phyloP scores from a whole-genome alignment of 108 stramenopile genomes.

The Fragilariopsis cylindrus region DNA sequence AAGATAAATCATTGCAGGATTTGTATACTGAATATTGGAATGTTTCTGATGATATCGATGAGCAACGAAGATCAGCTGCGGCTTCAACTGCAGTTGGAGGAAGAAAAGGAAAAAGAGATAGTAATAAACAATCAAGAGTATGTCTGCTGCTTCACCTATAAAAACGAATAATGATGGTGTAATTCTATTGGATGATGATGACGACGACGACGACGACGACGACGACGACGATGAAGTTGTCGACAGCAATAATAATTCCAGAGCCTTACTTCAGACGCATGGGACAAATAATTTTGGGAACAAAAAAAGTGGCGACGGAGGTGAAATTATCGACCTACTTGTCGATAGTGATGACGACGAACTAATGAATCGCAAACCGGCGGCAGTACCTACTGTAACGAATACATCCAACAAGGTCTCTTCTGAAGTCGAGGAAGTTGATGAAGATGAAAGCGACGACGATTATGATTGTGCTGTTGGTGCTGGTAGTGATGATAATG shows the following conservation, averaged over 20 bases:
- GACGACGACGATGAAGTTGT: not conserved
- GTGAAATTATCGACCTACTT: not conserved
- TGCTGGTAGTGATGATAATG: no score
- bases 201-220: not conserved
- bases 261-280: not conserved
- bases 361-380: not conserved
- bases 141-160: not conserved
- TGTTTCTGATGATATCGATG: not conserved
- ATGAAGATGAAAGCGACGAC: no score
- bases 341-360: not conserved
- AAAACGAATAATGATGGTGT: not conserved
- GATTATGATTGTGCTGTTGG: no score
- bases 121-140: not conserved
- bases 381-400: not conserved
- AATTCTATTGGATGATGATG: slow-evolving; percentile 1
- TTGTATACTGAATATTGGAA: not conserved
- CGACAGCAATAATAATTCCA: no score
- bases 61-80: not conserved
- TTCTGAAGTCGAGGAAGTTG: no score
- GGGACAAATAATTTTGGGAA: not conserved
- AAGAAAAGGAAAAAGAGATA: not conserved
- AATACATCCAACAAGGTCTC: no score
- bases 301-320: not conserved
- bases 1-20: not conserved
- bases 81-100: not conserved